Percentiles rank a stretch among this genome's conserved stretches.
These are phyloP conservation scores for Chytridium lagenaria DNA, from an alignment of 371 early-diverging fungal species.

Conservation along the genomic window DNA sequence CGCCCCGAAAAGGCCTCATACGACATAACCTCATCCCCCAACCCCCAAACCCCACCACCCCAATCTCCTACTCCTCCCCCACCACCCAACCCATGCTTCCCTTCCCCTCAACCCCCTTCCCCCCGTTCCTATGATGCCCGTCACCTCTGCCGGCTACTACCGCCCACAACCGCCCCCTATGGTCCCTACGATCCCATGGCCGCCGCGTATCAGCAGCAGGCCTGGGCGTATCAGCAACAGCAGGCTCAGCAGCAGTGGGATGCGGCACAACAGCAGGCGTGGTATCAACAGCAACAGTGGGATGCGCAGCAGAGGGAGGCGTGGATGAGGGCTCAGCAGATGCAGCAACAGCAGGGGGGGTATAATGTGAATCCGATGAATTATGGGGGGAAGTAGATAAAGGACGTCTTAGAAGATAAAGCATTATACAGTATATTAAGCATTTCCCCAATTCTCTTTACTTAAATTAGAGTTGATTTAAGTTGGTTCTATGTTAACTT, in stretches of 20 bases:
- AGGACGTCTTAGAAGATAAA: no score
- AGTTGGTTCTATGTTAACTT: no score
- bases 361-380: slow-evolving; percentile 2
- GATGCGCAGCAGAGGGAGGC: neutral
- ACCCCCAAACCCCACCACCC: neutral
- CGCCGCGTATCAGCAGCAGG: slow-evolving; percentile 5
- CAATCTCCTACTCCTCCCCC: neutral
- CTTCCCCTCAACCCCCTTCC: neutral
- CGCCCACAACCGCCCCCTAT: neutral
- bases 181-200: neutral
- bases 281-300: slow-evolving; percentile 19
- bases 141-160: neutral
- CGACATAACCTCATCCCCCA: neutral
- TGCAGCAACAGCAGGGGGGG: neutral
- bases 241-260: slow-evolving; percentile 3
- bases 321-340: neutral
- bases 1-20: neutral
- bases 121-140: neutral
- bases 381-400: slow-evolving; percentile 3
- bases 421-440: no score
- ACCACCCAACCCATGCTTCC: neutral
- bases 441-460: no score
- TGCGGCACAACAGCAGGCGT: no score
- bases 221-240: neutral
- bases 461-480: no score